These are phyloP conservation scores for Trifolium pratense DNA, from an alignment of 306 rosid species.

Conservation along the genomic window DNA sequence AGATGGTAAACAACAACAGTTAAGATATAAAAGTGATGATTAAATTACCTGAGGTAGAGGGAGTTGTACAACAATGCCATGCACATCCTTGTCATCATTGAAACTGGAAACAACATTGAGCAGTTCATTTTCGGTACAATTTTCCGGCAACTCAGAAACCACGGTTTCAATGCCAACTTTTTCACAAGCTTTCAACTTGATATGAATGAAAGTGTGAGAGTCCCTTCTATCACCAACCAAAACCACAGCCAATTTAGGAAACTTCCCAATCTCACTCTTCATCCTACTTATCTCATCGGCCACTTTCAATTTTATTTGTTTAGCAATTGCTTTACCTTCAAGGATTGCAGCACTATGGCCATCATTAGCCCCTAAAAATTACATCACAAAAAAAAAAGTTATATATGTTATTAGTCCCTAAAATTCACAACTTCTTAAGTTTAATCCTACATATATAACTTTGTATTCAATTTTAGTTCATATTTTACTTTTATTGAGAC, in stretches of 20 bases:
- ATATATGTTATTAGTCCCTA: background rate
- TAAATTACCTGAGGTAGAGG: slow-evolving; percentile 61
- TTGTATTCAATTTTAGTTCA: background rate
- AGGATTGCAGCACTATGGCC: slow-evolving; percentile 46
- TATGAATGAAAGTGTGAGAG: slow-evolving; percentile 50
- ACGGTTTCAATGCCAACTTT: slow-evolving; percentile 60
- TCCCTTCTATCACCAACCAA: slow-evolving; percentile 61
- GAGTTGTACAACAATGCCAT: slow-evolving; percentile 67
- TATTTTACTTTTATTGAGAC: background rate
- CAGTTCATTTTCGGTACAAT: slow-evolving; percentile 53
- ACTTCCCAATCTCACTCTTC: slow-evolving; percentile 49
- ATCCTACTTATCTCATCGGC: slow-evolving; percentile 52
- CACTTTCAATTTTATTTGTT: slow-evolving; percentile 42
- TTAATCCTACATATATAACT: background rate
- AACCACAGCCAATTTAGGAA: slow-evolving; percentile 59
- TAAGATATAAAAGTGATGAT: slow-evolving; percentile 2
- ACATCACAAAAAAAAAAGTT: slow-evolving; percentile 9
- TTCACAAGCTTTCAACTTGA: slow-evolving; percentile 60
- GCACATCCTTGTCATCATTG: slow-evolving; percentile 51
- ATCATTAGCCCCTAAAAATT: slow-evolving; percentile 33
- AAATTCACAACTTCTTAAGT: background rate
- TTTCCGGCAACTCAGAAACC: slow-evolving; percentile 48
- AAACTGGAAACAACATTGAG: slow-evolving; percentile 51
- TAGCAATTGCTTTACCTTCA: slow-evolving; percentile 55
- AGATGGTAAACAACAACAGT: background rate